These are phyloP conservation scores for Aspergillus carlsbadensis DNA, from an alignment of 495 filamentous ascomycete genomes.

Conservation along the genomic window DNA sequence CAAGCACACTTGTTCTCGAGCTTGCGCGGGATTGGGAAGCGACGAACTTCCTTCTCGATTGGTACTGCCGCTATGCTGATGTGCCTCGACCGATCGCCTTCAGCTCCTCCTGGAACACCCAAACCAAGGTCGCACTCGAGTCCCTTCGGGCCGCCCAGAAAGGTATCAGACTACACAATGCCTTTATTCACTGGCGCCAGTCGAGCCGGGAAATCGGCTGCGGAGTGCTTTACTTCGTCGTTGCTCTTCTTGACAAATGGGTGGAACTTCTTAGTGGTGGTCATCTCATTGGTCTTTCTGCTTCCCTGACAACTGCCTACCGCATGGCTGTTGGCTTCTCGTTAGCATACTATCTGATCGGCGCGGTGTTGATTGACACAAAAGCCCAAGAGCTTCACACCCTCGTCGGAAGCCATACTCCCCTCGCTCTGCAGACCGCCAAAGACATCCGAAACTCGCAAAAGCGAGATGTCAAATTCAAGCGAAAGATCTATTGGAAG, in stretches of 20 bases:
- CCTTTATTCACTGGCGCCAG: slow-evolving; percentile 62
- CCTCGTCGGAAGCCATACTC: slow-evolving; percentile 41
- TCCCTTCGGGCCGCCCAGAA: slow-evolving; percentile 54
- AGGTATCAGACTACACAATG: slow-evolving; percentile 58
- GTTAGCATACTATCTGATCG: slow-evolving; percentile 58
- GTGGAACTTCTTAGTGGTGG: slow-evolving; percentile 50
- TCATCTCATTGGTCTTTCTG: slow-evolving; percentile 42
- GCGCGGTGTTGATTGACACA: slow-evolving; percentile 58
- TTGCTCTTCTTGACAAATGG: slow-evolving; percentile 62
- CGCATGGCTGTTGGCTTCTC: slow-evolving; percentile 57
- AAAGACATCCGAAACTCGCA: slow-evolving; percentile 44
- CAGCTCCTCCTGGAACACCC: slow-evolving; percentile 62
- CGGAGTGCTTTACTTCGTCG: slow-evolving; percentile 56
- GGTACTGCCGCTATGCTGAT: slow-evolving; percentile 56
- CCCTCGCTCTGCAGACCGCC: slow-evolving; percentile 29
- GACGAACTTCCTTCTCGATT: slow-evolving; percentile 58
- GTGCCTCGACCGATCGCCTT: slow-evolving; percentile 53
- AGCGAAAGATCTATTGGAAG: slow-evolving; percentile 54
- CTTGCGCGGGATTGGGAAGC: slow-evolving; percentile 54
- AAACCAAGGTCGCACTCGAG: slow-evolving; percentile 55
- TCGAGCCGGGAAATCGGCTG: slow-evolving; percentile 57
- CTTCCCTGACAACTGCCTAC: slow-evolving; percentile 35
- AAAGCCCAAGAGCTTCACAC: slow-evolving; percentile 55
- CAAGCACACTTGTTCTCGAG: slow-evolving; percentile 45
- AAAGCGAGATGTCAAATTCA: slow-evolving; percentile 45